These are phyloP conservation scores for Colletotrichum sp. DNA, from an alignment of 2,329 filamentous ascomycete genomes.

Conservation along the genomic window DNA sequence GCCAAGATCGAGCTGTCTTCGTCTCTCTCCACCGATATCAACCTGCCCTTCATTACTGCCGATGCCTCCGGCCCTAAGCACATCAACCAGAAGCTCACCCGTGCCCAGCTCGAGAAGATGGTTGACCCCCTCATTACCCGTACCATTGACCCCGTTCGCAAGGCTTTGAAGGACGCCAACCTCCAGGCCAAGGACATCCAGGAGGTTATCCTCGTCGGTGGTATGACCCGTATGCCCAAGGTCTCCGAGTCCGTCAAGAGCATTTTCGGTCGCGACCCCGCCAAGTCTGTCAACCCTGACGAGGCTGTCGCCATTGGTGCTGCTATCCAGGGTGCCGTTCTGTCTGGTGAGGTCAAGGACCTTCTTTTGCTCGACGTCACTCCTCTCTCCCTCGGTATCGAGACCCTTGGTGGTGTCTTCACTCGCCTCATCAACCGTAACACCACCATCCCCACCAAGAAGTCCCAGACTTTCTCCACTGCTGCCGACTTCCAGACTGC, in stretches of 20 bases:
- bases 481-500: slow-evolving; percentile 98
- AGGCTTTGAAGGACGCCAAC: slow-evolving; percentile 95
- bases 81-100: slow-evolving; percentile 94
- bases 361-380: slow-evolving; percentile 95
- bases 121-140: slow-evolving; percentile 86
- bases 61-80: slow-evolving; percentile 96
- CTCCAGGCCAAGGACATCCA: slow-evolving; percentile 93
- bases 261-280: slow-evolving; percentile 95
- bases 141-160: slow-evolving; percentile 92
- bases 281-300: slow-evolving; percentile 98
- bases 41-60: slow-evolving; percentile 98
- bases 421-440: slow-evolving; percentile 98
- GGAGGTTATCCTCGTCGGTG: slow-evolving; percentile 97
- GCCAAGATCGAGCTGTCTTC: slow-evolving; percentile 99
- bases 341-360: slow-evolving; percentile 96
- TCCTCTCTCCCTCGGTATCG: slow-evolving; percentile 95
- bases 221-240: slow-evolving; percentile 99
- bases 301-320: slow-evolving; percentile 98
- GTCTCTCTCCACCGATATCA: slow-evolving; percentile 94
- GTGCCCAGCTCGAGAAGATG: slow-evolving; percentile 90
- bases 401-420: slow-evolving; percentile 97
- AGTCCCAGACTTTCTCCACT: slow-evolving; percentile 97
- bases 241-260: slow-evolving; percentile 93
- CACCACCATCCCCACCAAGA: slow-evolving; percentile 99
- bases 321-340: slow-evolving; percentile 94